Conservation (phyloP, 371 early-diverging fungal species). For the Dichotomocladium elegans region DNA sequence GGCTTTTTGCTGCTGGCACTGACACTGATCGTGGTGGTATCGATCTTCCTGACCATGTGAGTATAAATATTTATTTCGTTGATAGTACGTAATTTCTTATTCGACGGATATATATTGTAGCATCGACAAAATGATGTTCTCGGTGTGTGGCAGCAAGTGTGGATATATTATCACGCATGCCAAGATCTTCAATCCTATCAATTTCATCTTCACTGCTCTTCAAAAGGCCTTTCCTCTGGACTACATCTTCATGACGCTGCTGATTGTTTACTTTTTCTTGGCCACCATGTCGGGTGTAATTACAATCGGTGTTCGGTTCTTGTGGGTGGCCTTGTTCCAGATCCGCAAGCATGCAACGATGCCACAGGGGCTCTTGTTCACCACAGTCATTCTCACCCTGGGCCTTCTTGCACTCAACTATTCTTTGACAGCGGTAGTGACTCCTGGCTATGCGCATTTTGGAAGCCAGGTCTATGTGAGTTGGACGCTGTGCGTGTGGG, state of each 20-base stretch:
- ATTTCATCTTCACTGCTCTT: constrained; percentile 50
- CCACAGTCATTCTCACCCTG: constrained; percentile 48
- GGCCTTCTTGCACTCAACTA: constrained; percentile 56
- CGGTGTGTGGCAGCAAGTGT: constrained; percentile 63
- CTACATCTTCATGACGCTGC: constrained; percentile 53
- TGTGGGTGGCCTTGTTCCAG: constrained; percentile 56
- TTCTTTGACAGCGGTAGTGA: constrained; percentile 53
- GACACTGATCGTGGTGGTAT: constrained; percentile 32
- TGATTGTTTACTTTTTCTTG: constrained; percentile 59
- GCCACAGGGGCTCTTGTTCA: constrained; percentile 59
- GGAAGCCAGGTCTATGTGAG: constrained; percentile 66
- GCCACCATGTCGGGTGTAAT: constrained; percentile 59
- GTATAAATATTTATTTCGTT: constrained; percentile 1
- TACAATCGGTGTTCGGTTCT: constrained; percentile 56
- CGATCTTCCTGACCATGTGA: constrained; percentile 55
- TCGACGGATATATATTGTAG: constrained; percentile 2
- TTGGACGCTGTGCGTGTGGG: constrained; percentile 1
- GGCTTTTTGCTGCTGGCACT: constrained; percentile 26
- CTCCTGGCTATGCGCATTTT: constrained; percentile 67
- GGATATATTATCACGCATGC: constrained; percentile 60
- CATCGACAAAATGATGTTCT: constrained; percentile 50
- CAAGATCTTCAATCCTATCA: constrained; percentile 59
- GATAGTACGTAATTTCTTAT: not conserved
- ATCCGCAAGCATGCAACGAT: constrained; percentile 49
- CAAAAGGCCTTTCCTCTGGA: constrained; percentile 59